Base-by-base conservation (phyloP, 345 rosid species). In the Jatropha curcas region DNA sequence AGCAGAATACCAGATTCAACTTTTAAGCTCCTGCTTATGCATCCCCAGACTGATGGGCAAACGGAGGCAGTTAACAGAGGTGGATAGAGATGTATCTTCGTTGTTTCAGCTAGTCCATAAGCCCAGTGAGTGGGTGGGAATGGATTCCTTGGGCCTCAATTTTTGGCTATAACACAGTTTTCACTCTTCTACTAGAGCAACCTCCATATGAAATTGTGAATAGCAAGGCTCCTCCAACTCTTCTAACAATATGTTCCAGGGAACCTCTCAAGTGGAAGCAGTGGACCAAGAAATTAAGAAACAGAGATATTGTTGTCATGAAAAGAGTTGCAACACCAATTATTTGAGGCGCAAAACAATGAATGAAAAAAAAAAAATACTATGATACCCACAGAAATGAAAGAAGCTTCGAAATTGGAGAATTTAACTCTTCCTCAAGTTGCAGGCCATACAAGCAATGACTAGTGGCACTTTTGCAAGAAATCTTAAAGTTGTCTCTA, bases 91-190 rank as follows among this genome's bases (percentile, higher is more conserved):
- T 22, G 4, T 72, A 72, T 6, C 39, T 63, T 7, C 10, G 45
- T 0, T 76, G 57, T 12, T 45, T 70, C 25, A n/a, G n/a, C 11
- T 6, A 19, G 71, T 22, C n/a, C 10, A 5, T 1, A 0, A 31
- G 1, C 71, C 46, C 4, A 51, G 28, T 2, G 14, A 10, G 16
- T 68, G 45, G 78, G 4, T 0, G 31, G 48, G 30, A n/a, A 0
- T 75, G 73, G 73, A 1, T 75, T 0, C 4, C 73, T 0, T 50
- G 41, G 41, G 78, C n/a, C 68, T 0, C 68, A 75, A 10, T 75
- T 24, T 50, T 56, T n/a, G n/a, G 63, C 31, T 51, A 75, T 4
- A 67, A 75, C n/a, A 75, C 61, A 14, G 31, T 11, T 28, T 10
- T 3, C 76, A 77, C 17, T 41, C 60, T 0, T 1, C 62, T 1